Evolutionary conservation across 768 basidiomycete genomes (phyloP), one percentile per base, ranked within the genome.

Genomic region (Auriscalpium microsporum): DNA sequence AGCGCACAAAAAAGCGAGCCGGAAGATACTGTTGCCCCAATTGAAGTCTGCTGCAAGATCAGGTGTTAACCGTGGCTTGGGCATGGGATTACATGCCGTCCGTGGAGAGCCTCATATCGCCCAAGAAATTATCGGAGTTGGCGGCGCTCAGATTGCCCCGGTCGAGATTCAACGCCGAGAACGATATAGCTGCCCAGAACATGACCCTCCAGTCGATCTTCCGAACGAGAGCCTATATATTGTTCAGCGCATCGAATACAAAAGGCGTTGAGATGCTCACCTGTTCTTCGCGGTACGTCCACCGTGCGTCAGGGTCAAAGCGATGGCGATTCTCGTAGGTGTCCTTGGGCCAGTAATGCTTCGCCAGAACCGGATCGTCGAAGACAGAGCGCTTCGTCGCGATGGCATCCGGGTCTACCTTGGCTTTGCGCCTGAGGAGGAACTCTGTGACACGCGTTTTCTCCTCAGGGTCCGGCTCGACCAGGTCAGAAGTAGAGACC

Each of bases 251-350:
- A 35, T 35, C 16, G 11, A 10, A 17, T 2, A 21, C 17, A 14
- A 14, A 10, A 52, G 10, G 10, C 19, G 23, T 44, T 28, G 11
- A 13, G 33, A 54, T 0, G 19, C 72, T 44, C 50, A 77, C 77
- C 67, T 71, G 72, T 64, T 86, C 83, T 65, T 86, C 82, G 35
- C 78, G 62, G 73, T 76, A 81, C 10, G 84, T 83, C 84, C 84
- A 86, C 16, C 83, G 74, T 21, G 82, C 83, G 17, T 65, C 55
- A 4, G 80, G 79, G 61, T 86, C 80, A 58, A 87, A 84, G 8
- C 82, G 72, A 57, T 79, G 79, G 8, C 73, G 62, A 58, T 82
- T 82, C 65, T 84, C 82, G 54, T 81, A 82, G 57, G 72, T 64
- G 2, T 72, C 68, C 17, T 75, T 75, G 6, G 80, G 81, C 11